Conservation (phyloP, 148 eudicot species). For the Spergularia marina region DNA sequence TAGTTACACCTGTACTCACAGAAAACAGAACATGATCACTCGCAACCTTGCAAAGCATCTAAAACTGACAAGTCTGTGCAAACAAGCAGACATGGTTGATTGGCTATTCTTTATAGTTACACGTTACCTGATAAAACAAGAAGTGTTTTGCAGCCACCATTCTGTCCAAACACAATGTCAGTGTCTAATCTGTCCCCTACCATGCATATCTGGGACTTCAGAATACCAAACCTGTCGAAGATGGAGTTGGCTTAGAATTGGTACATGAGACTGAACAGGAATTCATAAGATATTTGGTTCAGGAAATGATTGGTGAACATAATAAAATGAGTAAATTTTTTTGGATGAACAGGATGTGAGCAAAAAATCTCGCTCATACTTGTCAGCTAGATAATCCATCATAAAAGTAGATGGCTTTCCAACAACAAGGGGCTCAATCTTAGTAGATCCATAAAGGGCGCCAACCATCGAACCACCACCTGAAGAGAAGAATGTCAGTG, state of each 20-base stretch:
- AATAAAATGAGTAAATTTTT: not conserved
- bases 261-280: not conserved
- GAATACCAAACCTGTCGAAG: conserved; percentile 63
- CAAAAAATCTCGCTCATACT: conserved; percentile 38
- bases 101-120: not conserved
- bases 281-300: too few species aligned
- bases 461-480: conserved; percentile 99
- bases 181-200: conserved; percentile 99
- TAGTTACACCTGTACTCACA: conserved; percentile 61
- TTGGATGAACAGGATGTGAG: not conserved
- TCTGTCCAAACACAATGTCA: conserved; percentile 93
- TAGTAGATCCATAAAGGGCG: conserved; percentile 78
- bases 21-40: not conserved
- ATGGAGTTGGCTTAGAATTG: not conserved
- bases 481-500: conserved; percentile 27
- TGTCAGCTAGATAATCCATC: conserved; percentile 87
- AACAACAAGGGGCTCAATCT: conserved; percentile 88
- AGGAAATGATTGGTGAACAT: not conserved
- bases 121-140: conserved; percentile 89
- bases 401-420: conserved; percentile 98
- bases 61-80: not conserved
- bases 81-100: not conserved
- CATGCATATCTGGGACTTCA: conserved; percentile 95
- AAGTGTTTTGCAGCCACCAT: conserved; percentile 98
- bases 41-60: not conserved